Percentiles rank a stretch among this genome's conserved stretches.
Evolutionary conservation across 2,329 filamentous ascomycete genomes (phyloP).

Genomic region (Penicillium sp.): DNA sequence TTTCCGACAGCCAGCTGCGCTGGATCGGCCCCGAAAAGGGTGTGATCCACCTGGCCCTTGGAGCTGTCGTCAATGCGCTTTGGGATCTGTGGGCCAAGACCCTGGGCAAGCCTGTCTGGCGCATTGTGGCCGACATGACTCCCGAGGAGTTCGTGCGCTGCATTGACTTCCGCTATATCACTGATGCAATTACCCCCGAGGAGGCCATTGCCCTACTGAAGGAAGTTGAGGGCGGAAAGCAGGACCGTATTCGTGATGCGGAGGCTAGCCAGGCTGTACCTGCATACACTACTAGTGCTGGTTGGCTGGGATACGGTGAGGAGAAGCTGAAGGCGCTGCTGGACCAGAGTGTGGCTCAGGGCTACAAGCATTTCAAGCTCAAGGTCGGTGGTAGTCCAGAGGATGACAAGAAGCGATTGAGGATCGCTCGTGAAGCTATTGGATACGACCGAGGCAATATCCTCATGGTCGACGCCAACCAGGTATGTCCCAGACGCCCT

Average conservation of each 20-base stretch:
- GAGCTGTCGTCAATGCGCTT: constrained; percentile 85
- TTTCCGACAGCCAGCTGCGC: constrained; percentile 84
- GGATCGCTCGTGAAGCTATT: constrained; percentile 77
- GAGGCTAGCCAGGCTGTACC: constrained; percentile 76
- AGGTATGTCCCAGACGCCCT: no score
- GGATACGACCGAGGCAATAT: constrained; percentile 82
- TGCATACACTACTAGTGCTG: constrained; percentile 87
- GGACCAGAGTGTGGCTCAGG: constrained; percentile 72
- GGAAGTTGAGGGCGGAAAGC: constrained; percentile 69
- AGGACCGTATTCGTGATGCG: constrained; percentile 72
- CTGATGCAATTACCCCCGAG: constrained; percentile 84
- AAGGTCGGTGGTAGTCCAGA: constrained; percentile 80
- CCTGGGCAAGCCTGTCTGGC: constrained; percentile 86
- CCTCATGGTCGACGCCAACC: constrained; percentile 92
- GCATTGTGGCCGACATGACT: constrained; percentile 85
- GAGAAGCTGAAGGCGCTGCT: constrained; percentile 81
- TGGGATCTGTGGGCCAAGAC: constrained; percentile 97
- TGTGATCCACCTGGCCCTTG: constrained; percentile 88
- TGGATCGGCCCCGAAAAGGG: constrained; percentile 96
- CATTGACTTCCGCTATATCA: constrained; percentile 95
- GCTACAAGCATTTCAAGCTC: constrained; percentile 87
- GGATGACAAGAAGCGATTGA: constrained; percentile 70
- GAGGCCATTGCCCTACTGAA: constrained; percentile 76
- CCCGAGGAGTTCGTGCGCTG: constrained; percentile 84
- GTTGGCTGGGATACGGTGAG: constrained; percentile 89